Base-by-base conservation (phyloP, 2,329 filamentous ascomycete species). In the Chrysoporthe deuterocubensis region DNA sequence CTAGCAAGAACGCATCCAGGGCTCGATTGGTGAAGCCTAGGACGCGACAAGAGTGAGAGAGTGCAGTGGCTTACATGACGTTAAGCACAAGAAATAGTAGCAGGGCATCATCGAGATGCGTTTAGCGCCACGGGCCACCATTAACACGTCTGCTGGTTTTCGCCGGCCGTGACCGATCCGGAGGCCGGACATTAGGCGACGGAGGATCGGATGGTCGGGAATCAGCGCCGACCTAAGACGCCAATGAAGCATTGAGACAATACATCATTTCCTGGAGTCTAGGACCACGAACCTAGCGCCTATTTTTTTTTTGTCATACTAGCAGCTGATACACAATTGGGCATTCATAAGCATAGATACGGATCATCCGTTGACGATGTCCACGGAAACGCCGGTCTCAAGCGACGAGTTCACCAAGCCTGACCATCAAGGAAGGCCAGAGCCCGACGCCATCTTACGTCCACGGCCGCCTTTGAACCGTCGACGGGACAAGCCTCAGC, bases 401-500 rank as follows among this genome's bases (percentile, higher is more conserved):
- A 37, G 11, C 52, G 7, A 37, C 7, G 14, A 58, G 16, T 11
- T 7, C 46, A 50, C 7, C 46, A 21, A 50, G 46, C 37, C 5
- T 16, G 11, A 9, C 11, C 50, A 54, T 13, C n/a, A 26, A 52
- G 32, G 18, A 13, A 40, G 32, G 37, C 14, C n/a, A 2, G 18
- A 26, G 16, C 14, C 26, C 14, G 54, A 58, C 32, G n/a, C 37
- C 18, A n/a, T 8, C 34, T 7, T 3, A 21, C 56, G 56, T 6
- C 34, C 34, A 42, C 34, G 56, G 37, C 56, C 56, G 16, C 56
- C 34, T 42, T n/a, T 37, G 13, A 58, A 74, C 6, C 73, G 76
- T 16, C 56, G 56, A 58, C 40, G 57, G 37, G 75, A 77, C 34
- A 78, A 77, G 63, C 73, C 73, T 7, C 74, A 76, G 65, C 68